Evolutionary conservation across 2,329 filamentous ascomycete species (phyloP).

Genomic region (Emmonsiellopsis sp.): DNA sequence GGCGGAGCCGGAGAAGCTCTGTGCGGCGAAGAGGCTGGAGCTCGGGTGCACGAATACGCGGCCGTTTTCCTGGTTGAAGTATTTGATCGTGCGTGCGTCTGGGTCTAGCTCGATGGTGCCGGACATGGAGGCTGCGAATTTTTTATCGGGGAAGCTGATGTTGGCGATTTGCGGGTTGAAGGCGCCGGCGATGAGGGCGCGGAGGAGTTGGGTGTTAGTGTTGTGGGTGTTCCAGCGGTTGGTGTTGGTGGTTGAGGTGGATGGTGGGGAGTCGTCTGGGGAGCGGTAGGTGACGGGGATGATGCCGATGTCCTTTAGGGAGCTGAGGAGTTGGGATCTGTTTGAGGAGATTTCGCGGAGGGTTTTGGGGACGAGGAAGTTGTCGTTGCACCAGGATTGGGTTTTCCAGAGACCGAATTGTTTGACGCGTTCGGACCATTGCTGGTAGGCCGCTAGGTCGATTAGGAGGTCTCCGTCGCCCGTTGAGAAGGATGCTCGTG

Average conservation of each 20-base stretch:
- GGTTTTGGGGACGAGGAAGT: slow-evolving; percentile 75
- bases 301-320: slow-evolving; percentile 79
- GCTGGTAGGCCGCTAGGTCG: slow-evolving; percentile 73
- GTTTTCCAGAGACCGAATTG: slow-evolving; percentile 36
- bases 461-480: slow-evolving; percentile 83
- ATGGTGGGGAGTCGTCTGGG: not conserved
- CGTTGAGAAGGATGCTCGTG: slow-evolving; percentile 62
- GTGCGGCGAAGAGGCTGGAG: slow-evolving; percentile 75
- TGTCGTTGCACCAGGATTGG: slow-evolving; percentile 69
- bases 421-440: slow-evolving; percentile 63
- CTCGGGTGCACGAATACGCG: slow-evolving; percentile 89
- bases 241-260: slow-evolving; percentile 31
- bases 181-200: slow-evolving; percentile 62
- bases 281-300: slow-evolving; percentile 45
- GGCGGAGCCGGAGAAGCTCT: slow-evolving; percentile 65
- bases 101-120: slow-evolving; percentile 90
- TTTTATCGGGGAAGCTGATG: slow-evolving; percentile 91
- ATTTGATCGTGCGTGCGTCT: slow-evolving; percentile 85
- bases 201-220: slow-evolving; percentile 46
- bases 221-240: slow-evolving; percentile 29
- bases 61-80: slow-evolving; percentile 76
- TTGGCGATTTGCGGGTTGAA: slow-evolving; percentile 81
- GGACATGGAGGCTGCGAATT: slow-evolving; percentile 77
- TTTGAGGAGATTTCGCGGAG: slow-evolving; percentile 84
- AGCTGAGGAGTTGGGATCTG: slow-evolving; percentile 72